These are phyloP conservation scores for Aphanomyces stellatus DNA, from an alignment of 352 stramenopile genomes.

Conservation along the genomic window DNA sequence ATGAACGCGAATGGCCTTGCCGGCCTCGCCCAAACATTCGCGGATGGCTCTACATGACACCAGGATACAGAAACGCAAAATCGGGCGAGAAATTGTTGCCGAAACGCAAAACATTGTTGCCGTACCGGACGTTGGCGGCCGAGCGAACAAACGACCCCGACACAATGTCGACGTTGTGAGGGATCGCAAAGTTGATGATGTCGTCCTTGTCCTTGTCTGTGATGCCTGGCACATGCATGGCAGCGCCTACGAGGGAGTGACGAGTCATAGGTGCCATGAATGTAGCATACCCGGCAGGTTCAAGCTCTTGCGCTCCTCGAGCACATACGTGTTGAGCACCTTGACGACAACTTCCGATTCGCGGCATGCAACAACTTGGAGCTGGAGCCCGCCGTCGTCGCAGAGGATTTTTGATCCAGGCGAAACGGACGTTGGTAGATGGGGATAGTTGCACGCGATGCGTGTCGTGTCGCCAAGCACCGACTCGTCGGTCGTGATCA, in stretches of 20 bases:
- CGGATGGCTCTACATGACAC: conserved; percentile 63
- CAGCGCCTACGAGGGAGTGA: too few relatives aligned
- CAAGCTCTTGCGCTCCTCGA: conserved; percentile 97
- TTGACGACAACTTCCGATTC: conserved; percentile 63
- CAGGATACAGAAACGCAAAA: too few relatives aligned
- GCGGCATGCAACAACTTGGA: conserved; percentile 82
- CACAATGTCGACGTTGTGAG: conserved; percentile 96
- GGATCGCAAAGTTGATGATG: conserved; percentile 94
- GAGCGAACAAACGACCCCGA: conserved; percentile 98
- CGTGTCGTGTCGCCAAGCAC: conserved; percentile 57
- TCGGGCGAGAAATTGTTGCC: neutral
- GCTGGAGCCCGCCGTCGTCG: conserved; percentile 92
- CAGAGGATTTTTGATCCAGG: conserved; percentile 92
- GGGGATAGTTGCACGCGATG: conserved; percentile 93
- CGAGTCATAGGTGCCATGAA: too few relatives aligned
- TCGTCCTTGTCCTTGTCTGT: conserved; percentile 92
- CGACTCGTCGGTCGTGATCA: conserved; percentile 87
- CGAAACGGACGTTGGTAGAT: conserved; percentile 87
- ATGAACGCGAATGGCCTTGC: conserved; percentile 91
- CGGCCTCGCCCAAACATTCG: conserved; percentile 71
- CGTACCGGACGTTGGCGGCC: conserved; percentile 92
- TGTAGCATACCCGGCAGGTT: conserved; percentile 95
- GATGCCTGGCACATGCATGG: conserved; percentile 87
- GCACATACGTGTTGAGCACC: conserved; percentile 78
- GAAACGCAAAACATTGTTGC: neutral